Base-by-base conservation (phyloP, 2,329 filamentous ascomycete genomes). In the Fusarium buxicola region DNA sequence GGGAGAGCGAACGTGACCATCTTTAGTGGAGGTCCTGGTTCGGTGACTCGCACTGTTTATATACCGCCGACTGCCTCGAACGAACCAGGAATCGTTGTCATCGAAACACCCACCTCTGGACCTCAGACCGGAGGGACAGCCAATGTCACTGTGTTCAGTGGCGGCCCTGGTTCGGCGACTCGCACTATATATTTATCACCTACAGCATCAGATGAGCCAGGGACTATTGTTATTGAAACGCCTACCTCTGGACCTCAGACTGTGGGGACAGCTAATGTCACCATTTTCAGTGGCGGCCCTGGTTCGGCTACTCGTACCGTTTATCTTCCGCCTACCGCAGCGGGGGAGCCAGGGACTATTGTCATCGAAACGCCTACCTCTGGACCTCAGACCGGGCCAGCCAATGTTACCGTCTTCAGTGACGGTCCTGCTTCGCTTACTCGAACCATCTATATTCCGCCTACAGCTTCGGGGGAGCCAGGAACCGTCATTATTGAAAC, bases 101-200 rank as follows among this genome's bases (percentile, higher is more conserved):
- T 60, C 5, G 56, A 59, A 27, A 63, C 60, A 2, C 60, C 60
- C 5, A 64, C 50, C 3, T 27, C 50, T 5, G 57, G 51, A 1
- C 34, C 56, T 1, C 28, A 38, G 11, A 55, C 56, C 28, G 46
- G 55, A 4, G 55, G 56, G 2, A 59, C 54, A 0, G 55, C 55
- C 1, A 59, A 59, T 13, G 25, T 59, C 0, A 59, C 56, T 0
- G 46, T 59, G 3, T 5, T 59, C 0, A 59, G 34, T 3, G 56
- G 56, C 0, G 56, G 56, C 8, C 46, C 56, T 25, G 55, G 18
- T 3, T 32, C 56, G 0, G 34, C 32, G 9, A 41, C 55, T 1
- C 46, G 59, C 12, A 59, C 56, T 2, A 39, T 46, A 7, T 59
- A 59, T 4, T 35, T 59, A 2, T 47, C 56, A 2, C 46, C 56